phyloP scores from a whole-genome alignment of 2,329 filamentous ascomycete species.

The Botryotinia calthae region DNA sequence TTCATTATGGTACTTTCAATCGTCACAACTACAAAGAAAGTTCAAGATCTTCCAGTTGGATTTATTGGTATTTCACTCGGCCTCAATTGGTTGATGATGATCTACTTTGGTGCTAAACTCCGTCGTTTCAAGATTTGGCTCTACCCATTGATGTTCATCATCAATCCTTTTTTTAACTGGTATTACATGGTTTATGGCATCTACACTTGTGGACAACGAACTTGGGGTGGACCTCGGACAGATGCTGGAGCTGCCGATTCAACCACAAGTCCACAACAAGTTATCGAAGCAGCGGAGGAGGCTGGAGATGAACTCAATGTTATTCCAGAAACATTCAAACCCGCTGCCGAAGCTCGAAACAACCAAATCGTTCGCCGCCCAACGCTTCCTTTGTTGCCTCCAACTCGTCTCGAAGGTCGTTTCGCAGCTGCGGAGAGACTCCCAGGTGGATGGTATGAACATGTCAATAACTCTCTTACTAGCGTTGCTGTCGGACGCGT shows the following conservation, averaged over 20 bases:
- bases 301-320: conserved; percentile 87
- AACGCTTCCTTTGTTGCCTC: conserved; percentile 66
- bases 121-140: conserved; percentile 90
- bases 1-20: conserved; percentile 90
- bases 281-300: conserved; percentile 76
- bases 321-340: conserved; percentile 79
- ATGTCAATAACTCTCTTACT: conserved; percentile 64
- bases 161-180: conserved; percentile 98
- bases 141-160: conserved; percentile 90
- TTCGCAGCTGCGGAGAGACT: conserved; percentile 71
- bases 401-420: conserved; percentile 70
- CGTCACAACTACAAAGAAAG: conserved; percentile 75
- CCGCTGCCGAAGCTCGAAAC: conserved; percentile 52
- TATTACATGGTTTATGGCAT: conserved; percentile 69
- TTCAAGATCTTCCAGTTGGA: conserved; percentile 79
- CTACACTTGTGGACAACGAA: conserved; percentile 79
- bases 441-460: conserved; percentile 66
- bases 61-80: conserved; percentile 93
- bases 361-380: conserved; percentile 46
- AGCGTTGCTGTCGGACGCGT: conserved; percentile 50
- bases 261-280: conserved; percentile 74
- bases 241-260: conserved; percentile 80
- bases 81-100: conserved; percentile 91
- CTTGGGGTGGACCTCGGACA: conserved; percentile 90
- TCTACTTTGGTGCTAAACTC: conserved; percentile 88